Base-by-base conservation (phyloP, 495 filamentous ascomycete genomes). In the Cladorrhinum samala region DNA sequence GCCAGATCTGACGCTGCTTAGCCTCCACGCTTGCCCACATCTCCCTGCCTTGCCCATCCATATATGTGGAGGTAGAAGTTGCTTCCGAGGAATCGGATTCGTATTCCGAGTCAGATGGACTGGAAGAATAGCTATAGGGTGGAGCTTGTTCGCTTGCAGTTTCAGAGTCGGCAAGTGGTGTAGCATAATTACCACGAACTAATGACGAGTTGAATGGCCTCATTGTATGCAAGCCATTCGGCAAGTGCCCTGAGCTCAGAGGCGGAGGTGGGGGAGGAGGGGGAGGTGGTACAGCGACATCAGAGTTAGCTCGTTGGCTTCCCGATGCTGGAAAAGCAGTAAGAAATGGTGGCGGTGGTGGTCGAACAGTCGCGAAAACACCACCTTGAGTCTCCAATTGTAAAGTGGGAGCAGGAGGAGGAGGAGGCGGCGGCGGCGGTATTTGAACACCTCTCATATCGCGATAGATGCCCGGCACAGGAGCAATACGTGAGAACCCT, bases 1-100 rank as follows among this genome's bases (percentile, higher is more conserved):
- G 41, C 11, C 38, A 30, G 7, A 64, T 17, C 17, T 30, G 49
- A 2, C 36, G 25, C 13, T 60, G 60, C 25, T 59, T 59, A 23
- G 43, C 49, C 19, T 58, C 49, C 3, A 70, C 45, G 36, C 27
- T 46, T 6, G 37, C 20, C 58, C 52, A 60, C 2, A 64, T 47
- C 33, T 52, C 43, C 8, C 56, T 20, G 36, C 44, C 46, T 14
- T 23, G 39, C 25, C 24, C 49, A 4, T 47, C 41, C 16, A 27
- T 9, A 20, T 51, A 43, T 16, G 46, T 0, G 43, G 21, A 47
- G 33, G 9, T 44, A 2, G 38, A 17, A 14, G 13, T 51, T 13
- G 18, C 52, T n/a, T 56, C 53, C 2, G 58, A 59, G 20, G 40
- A 18, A 9, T 43, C 52, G 3, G 43, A 56, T 19, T 49, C 54